Percentiles rank a stretch among this genome's conserved stretches.
Evolutionary conservation across 2,329 filamentous ascomycete genomes (phyloP).

Genomic region (Colletotrichum spinosum): DNA sequence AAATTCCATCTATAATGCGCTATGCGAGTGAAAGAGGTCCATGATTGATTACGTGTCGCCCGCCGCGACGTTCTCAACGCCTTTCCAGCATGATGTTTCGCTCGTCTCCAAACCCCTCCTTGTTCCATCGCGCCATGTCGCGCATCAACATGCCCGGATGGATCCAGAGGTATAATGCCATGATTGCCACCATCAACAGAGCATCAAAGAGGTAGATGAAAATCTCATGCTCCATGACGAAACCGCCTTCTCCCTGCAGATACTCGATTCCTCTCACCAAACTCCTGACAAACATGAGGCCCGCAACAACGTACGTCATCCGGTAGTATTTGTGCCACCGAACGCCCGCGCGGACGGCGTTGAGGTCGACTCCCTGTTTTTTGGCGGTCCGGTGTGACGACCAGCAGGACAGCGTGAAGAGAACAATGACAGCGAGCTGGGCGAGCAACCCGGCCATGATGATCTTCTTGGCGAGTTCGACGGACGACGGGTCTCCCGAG

Average conservation of each 20-base stretch:
- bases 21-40: background rate
- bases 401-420: constrained; percentile 49
- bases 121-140: constrained; percentile 18
- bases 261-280: constrained; percentile 40
- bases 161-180: constrained; percentile 43
- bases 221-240: constrained; percentile 53
- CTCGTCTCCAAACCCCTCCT: constrained; percentile 8
- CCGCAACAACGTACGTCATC: constrained; percentile 36
- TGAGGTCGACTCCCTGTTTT: background rate
- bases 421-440: constrained; percentile 61
- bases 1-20: no score
- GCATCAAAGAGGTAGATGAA: constrained; percentile 58
- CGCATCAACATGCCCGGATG: constrained; percentile 36
- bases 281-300: constrained; percentile 38
- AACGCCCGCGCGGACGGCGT: constrained; percentile 17
- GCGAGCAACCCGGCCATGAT: constrained; percentile 55
- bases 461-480: constrained; percentile 37
- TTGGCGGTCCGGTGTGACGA: constrained; percentile 15
- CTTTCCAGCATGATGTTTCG: constrained; percentile 22
- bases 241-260: constrained; percentile 43
- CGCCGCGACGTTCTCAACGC: background rate
- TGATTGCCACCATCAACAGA: constrained; percentile 52
- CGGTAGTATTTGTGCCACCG: constrained; percentile 38
- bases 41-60: background rate
- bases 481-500: constrained; percentile 35